Evolutionary conservation across 768 basidiomycete species (phyloP).

Genomic region (Mycena sanguinolenta): DNA sequence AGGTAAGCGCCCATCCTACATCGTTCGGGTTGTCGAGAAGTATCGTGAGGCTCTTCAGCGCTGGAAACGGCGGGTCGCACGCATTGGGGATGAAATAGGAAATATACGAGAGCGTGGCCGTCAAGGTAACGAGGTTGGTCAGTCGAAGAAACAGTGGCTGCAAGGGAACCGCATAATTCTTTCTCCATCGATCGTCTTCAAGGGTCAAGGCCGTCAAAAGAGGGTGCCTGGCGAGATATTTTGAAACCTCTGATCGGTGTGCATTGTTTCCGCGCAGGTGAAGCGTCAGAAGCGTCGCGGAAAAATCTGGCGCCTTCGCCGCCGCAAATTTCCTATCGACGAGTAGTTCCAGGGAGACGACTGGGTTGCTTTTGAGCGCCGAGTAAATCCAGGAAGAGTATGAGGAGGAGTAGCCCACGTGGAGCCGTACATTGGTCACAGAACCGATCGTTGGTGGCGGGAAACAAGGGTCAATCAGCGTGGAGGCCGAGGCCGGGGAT

Average conservation of each 20-base stretch:
- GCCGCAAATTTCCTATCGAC: neutral
- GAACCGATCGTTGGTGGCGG: neutral
- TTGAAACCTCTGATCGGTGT: neutral
- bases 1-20: neutral
- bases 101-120: neutral
- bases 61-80: neutral
- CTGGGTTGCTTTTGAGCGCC: neutral
- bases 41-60: neutral
- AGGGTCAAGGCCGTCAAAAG: neutral
- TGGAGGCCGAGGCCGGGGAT: neutral
- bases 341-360: neutral
- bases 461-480: too few species aligned
- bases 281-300: neutral
- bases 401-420: neutral
- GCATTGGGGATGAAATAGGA: neutral
- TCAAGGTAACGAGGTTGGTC: neutral
- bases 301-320: neutral
- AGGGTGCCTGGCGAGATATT: neutral
- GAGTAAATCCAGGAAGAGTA: constrained; percentile 6
- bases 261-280: neutral
- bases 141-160: neutral
- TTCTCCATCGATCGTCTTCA: neutral
- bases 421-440: neutral
- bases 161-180: too few species aligned
- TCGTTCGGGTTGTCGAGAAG: neutral